phyloP scores from a whole-genome alignment of 768 basidiomycete genomes.

The Podaxis sp. region DNA sequence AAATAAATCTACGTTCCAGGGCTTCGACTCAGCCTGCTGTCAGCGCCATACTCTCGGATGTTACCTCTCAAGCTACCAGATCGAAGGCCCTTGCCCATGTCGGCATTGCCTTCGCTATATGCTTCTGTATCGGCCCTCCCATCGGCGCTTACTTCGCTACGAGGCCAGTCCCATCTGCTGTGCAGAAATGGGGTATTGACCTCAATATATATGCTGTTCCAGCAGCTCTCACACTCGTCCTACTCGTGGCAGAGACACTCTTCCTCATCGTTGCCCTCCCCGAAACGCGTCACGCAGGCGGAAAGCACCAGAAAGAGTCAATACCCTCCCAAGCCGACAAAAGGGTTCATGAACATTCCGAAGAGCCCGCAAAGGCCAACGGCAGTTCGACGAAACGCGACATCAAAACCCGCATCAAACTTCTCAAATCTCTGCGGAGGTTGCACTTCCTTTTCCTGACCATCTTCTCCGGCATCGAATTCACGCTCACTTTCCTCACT shows the following conservation, averaged over 20 bases:
- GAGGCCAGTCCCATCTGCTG: constrained; percentile 62
- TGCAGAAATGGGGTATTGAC: constrained; percentile 51
- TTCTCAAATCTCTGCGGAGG: constrained; percentile 56
- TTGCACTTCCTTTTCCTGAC: constrained; percentile 85
- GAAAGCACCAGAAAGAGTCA: constrained; percentile 13
- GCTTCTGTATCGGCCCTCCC: constrained; percentile 89
- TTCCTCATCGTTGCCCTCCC: constrained; percentile 77
- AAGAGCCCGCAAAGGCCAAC: constrained; percentile 11
- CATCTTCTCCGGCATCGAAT: constrained; percentile 93
- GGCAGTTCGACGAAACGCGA: constrained; percentile 25
- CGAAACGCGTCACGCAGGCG: constrained; percentile 68
- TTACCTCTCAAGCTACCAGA: constrained; percentile 75
- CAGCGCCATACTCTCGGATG: constrained; percentile 92
- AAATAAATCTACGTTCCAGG: background rate
- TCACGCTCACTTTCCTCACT: constrained; percentile 93
- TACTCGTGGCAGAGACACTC: constrained; percentile 74
- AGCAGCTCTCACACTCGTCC: constrained; percentile 75
- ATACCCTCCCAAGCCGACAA: constrained; percentile 14
- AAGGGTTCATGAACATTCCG: background rate
- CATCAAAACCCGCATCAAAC: constrained; percentile 45
- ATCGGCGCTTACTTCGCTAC: constrained; percentile 96
- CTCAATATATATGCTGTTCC: constrained; percentile 90
- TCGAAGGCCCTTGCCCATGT: constrained; percentile 87
- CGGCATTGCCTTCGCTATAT: constrained; percentile 94
- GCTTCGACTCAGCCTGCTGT: background rate